Percentiles rank a stretch among this genome's conserved stretches.
Evolutionary conservation across 805 yeast genomes (phyloP).

Genomic region (Cyberlindnera saturnus): DNA sequence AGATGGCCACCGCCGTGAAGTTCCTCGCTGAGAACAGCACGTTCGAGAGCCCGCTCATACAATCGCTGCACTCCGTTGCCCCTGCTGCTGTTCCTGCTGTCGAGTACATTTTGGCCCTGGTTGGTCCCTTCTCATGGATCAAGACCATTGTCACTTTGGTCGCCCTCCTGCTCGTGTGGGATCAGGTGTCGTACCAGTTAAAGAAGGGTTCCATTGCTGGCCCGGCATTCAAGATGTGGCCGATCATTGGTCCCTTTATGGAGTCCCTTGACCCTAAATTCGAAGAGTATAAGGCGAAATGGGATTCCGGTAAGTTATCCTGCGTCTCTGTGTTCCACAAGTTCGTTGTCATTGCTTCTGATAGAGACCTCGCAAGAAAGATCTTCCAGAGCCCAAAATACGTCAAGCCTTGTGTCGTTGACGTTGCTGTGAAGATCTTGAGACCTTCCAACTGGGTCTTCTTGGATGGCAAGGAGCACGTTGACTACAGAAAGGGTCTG

Average conservation of each 20-base stretch:
- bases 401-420: conserved; percentile 97
- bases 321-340: conserved; percentile 98
- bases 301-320: conserved; percentile 91
- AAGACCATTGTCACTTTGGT: conserved; percentile 43
- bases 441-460: conserved; percentile 98
- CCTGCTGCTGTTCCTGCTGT: conserved; percentile 1
- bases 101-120: conserved; percentile 3
- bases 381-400: conserved; percentile 77
- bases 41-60: conserved; percentile 9
- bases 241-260: conserved; percentile 92
- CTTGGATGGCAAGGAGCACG: conserved; percentile 91
- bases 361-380: conserved; percentile 84
- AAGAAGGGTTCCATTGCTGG: conserved; percentile 90
- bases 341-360: conserved; percentile 89
- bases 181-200: conserved; percentile 71
- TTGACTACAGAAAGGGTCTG: conserved; percentile 85
- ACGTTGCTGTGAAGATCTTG: conserved; percentile 88
- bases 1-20: conserved; percentile 21
- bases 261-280: conserved; percentile 94
- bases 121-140: conserved; percentile 41
- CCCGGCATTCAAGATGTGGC: conserved; percentile 84
- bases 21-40: conserved; percentile 13
- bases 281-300: conserved; percentile 85
- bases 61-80: conserved; percentile 7
- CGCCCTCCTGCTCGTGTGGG: conserved; percentile 50